A percentile compares a stretch with the other conserved stretches of the same genome.
These are phyloP conservation scores for Tillandsia fasciculata DNA, from an alignment of 176 grass and related monocot genomes.

Conservation along the genomic window DNA sequence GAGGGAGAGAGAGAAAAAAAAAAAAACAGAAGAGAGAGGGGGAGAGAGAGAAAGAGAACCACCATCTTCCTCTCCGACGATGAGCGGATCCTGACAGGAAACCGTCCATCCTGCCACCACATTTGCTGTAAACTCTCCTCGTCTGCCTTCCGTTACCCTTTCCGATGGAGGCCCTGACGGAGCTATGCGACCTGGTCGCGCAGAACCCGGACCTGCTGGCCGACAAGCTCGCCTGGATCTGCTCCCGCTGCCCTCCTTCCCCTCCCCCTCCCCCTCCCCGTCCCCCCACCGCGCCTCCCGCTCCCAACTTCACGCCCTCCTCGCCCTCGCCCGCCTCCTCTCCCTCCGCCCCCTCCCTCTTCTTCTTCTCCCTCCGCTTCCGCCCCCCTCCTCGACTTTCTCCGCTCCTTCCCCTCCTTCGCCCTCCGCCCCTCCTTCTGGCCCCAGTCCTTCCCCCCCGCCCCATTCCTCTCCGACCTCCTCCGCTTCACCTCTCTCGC, in stretches of 20 bases:
- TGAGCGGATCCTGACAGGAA: background rate
- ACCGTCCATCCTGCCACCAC: conserved; percentile 6
- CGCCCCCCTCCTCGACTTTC: conserved; percentile 49
- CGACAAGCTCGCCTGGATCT: conserved; percentile 95
- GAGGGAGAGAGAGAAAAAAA: background rate
- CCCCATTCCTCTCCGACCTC: conserved; percentile 49
- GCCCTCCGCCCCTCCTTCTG: conserved; percentile 52
- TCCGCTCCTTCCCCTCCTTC: conserved; percentile 34
- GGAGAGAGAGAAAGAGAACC: background rate
- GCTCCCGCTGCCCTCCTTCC: conserved; percentile 53
- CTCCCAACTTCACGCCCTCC: conserved; percentile 87
- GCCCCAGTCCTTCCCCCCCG: conserved; percentile 50
- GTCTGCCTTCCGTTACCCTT: conserved; percentile 28
- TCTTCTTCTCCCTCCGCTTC: conserved; percentile 17
- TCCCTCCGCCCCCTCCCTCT: conserved; percentile 21
- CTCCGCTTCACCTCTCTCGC: conserved; percentile 43
- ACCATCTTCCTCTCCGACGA: conserved; percentile 4
- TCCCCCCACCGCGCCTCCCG: conserved; percentile 11
- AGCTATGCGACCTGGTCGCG: conserved; percentile 91
- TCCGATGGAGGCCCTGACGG: conserved; percentile 78
- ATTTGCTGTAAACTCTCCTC: conserved; percentile 16
- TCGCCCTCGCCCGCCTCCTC: conserved; percentile 71
- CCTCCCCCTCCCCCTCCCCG: conserved; percentile 9
- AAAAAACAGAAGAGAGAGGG: background rate
- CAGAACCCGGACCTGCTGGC: conserved; percentile 82